phyloP scores from a whole-genome alignment of 345 rosid species.

The Turnera subulata region DNA sequence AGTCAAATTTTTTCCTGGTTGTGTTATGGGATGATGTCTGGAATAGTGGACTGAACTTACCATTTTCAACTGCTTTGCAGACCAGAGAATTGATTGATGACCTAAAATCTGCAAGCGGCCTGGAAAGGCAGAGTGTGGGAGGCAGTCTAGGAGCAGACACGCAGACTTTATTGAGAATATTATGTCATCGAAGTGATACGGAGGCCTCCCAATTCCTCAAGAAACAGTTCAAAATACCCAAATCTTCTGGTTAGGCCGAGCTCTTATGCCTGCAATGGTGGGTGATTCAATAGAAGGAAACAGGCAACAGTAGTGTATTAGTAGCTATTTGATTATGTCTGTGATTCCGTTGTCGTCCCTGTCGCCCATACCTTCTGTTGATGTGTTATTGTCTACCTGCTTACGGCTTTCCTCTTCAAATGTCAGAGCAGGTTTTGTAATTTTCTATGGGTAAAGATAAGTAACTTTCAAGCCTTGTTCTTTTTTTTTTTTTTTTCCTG shows the following conservation, averaged over 20 bases:
- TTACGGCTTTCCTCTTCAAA: no score
- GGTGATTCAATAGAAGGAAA: background rate
- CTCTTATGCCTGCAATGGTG: background rate
- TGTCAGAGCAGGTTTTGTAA: no score
- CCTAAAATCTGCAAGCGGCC: conserved; percentile 59
- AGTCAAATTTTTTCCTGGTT: no score
- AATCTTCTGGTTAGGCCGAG: conserved; percentile 40
- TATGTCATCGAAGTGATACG: conserved; percentile 84
- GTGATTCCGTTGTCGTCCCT: background rate
- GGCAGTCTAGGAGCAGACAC: conserved; percentile 79
- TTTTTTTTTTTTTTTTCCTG: no score
- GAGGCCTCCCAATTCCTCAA: conserved; percentile 90
- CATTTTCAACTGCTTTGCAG: conserved; percentile 33
- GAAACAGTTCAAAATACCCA: conserved; percentile 92
- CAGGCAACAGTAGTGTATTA: background rate
- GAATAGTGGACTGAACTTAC: background rate
- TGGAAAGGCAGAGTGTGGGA: conserved; percentile 51
- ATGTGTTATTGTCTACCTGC: no score
- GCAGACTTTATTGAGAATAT: conserved; percentile 65
- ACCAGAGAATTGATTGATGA: conserved; percentile 80
- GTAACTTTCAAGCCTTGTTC: no score
- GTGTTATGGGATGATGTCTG: no score
- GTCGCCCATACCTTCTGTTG: no score
- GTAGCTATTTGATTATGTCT: background rate
- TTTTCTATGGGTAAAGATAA: no score